These are phyloP conservation scores for Myochromella boudieri DNA, from an alignment of 768 basidiomycete species.

Conservation along the genomic window DNA sequence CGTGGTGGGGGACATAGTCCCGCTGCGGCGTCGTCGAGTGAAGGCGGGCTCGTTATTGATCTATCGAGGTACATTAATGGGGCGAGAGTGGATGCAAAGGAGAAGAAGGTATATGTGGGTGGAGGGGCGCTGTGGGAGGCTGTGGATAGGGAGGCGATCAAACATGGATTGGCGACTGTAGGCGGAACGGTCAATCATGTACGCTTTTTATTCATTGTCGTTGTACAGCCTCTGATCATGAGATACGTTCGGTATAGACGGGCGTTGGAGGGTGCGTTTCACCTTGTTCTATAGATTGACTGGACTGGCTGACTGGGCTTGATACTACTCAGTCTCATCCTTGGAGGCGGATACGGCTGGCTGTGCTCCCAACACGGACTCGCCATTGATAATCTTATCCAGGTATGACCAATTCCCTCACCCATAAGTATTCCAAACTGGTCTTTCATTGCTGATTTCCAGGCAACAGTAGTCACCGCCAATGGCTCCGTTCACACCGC, in stretches of 20 bases:
- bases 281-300: background rate
- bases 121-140: constrained; percentile 40
- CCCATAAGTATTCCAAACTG: too few relatives aligned
- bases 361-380: constrained; percentile 45
- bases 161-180: constrained; percentile 38
- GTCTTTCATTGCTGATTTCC: background rate
- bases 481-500: constrained; percentile 15
- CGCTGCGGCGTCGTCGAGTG: constrained; percentile 33
- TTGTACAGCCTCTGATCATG: background rate
- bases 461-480: constrained; percentile 22
- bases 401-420: constrained; percentile 19
- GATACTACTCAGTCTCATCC: constrained; percentile 41
- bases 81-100: constrained; percentile 30
- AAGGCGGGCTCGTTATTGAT: constrained; percentile 43
- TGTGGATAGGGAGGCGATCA: constrained; percentile 36
- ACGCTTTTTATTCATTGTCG: constrained; percentile 16
- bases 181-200: constrained; percentile 48
- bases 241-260: constrained; percentile 36
- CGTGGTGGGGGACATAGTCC: constrained; percentile 39
- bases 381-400: constrained; percentile 46
- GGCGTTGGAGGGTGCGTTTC: constrained; percentile 49
- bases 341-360: constrained; percentile 62
- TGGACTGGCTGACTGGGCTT: background rate
- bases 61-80: constrained; percentile 22
- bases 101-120: constrained; percentile 32